These are phyloP conservation scores for Candolleomyces efflorescens DNA, from an alignment of 768 basidiomycete genomes.

Conservation along the genomic window DNA sequence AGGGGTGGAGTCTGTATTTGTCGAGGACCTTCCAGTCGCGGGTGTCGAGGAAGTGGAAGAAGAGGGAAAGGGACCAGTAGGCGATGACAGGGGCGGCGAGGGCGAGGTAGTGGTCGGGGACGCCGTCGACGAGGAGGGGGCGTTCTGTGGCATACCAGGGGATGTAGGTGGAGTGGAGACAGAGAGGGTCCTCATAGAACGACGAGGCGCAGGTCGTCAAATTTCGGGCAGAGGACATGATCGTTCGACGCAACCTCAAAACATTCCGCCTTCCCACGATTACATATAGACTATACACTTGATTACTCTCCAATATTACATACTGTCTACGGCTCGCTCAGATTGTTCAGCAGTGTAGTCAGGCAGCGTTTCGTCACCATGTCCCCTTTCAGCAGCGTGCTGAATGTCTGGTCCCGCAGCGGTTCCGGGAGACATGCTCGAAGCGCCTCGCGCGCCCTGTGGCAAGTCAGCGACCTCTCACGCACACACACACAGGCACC, in stretches of 20 bases:
- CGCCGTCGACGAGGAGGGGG: constrained; percentile 41
- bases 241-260: not conserved
- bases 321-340: constrained; percentile 60
- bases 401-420: constrained; percentile 90
- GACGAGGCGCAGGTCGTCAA: constrained; percentile 30
- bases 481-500: not conserved
- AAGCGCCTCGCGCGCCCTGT: constrained; percentile 90
- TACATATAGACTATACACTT: not conserved
- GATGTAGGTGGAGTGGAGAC: constrained; percentile 25
- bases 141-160: constrained; percentile 57
- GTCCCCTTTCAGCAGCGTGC: constrained; percentile 90
- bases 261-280: not conserved
- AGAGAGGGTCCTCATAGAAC: constrained; percentile 31
- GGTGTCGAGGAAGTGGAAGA: constrained; percentile 83
- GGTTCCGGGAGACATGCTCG: constrained; percentile 95
- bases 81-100: constrained; percentile 71
- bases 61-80: constrained; percentile 79
- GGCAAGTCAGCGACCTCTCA: constrained; percentile 10
- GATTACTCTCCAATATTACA: not conserved
- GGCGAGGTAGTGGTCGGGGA: constrained; percentile 71
- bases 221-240: constrained; percentile 27
- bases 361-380: constrained; percentile 97
- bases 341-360: constrained; percentile 84
- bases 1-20: constrained; percentile 84
- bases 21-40: constrained; percentile 75